Base-by-base conservation (phyloP, 306 rosid genomes). In the Lathyrus aphaca region DNA sequence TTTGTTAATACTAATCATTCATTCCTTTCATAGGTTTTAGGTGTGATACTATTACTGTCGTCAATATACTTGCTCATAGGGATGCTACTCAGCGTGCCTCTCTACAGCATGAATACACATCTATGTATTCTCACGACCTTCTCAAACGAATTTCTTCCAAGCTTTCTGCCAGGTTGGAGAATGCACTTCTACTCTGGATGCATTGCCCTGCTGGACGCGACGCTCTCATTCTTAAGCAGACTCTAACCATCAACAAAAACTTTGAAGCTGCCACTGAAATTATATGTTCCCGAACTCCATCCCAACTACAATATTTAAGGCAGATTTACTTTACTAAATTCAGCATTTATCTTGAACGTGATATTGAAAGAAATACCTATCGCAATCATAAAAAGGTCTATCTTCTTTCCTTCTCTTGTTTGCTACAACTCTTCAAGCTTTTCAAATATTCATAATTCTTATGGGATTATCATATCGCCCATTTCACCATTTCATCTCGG, bases 171-270 rank as follows among this genome's bases (percentile, higher is more conserved):
- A 69, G 87, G 48, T 56, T 87, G 48, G 87, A 92, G 96, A 86
- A 46, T 67, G 95, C 95, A 10, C 63, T 92, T 59, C 53, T 86
- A 46, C 90, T 87, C 18, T 92, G 98, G 98, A 76, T 92, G 73
- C 80, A 88, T 64, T 95, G 87, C 78, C 92, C 96, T 15, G 86
- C 88, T 0, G 85, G 81, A n/a, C 84, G 96, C 1, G 98, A 92
- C 66, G 96, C 95, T 2, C 17, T 74, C 1, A 66, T 86, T 30
- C 66, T 89, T 54, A 74, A 44, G 79, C 76, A 84, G 71, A 82
- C 87, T 21, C 69, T 81, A 56, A 53, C 44, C 44, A 44, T 14
- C 18, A 45, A 23, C 4, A 19, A 30, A 27, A 82, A 79, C 62
- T 81, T 87, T 51, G 83, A 77, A 83, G 87, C 87, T 73, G 87